phyloP scores from a whole-genome alignment of 1,284 basidiomycete genomes.

The Malassezia brasiliensis region DNA sequence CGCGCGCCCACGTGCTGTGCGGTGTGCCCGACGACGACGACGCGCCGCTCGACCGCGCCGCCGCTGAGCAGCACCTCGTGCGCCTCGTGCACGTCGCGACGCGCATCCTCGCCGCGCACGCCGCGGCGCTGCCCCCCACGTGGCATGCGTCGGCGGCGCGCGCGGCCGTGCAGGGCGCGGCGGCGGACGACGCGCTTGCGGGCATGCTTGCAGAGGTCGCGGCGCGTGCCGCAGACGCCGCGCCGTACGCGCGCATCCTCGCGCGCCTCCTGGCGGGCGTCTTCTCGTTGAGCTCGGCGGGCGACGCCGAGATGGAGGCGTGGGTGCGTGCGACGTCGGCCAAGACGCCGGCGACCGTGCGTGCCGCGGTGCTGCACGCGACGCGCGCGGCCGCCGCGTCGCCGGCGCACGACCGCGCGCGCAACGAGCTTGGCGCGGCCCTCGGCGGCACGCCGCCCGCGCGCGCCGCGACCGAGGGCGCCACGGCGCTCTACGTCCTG shows the following conservation, averaged over 20 bases:
- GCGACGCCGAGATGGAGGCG: conserved; percentile 23
- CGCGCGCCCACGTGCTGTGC: background rate
- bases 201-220: background rate
- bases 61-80: conserved; percentile 4
- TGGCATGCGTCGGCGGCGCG: conserved; percentile 13
- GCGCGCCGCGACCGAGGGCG: conserved; percentile 61
- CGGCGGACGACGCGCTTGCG: background rate
- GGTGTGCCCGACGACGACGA: background rate
- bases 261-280: conserved; percentile 32
- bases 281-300: conserved; percentile 33
- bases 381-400: conserved; percentile 11
- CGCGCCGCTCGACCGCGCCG: background rate
- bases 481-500: conserved; percentile 63
- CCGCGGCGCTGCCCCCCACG: background rate
- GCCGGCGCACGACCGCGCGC: conserved; percentile 65
- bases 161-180: background rate
- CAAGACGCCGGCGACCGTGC: conserved; percentile 11
- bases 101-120: background rate
- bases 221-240: background rate
- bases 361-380: conserved; percentile 7
- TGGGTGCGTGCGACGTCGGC: conserved; percentile 34
- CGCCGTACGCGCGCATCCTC: conserved; percentile 26
- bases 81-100: conserved; percentile 6
- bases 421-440: conserved; percentile 77
- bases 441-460: conserved; percentile 61